phyloP scores from a whole-genome alignment of 805 yeast species.

The Candida ovalis region DNA sequence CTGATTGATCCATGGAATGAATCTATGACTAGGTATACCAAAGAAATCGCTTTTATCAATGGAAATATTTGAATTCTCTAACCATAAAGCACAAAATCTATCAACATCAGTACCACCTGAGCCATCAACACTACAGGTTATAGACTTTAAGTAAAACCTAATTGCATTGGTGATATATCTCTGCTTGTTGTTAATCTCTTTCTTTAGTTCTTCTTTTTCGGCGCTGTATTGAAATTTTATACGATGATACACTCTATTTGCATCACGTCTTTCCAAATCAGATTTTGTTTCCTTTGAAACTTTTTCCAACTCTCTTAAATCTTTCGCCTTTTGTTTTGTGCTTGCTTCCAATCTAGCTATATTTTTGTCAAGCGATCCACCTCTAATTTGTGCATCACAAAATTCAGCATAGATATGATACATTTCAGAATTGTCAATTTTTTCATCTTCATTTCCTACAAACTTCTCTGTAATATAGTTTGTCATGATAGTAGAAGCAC shows the following conservation, averaged over 20 bases:
- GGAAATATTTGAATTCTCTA: slow-evolving; percentile 41
- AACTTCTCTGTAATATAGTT: slow-evolving; percentile 47
- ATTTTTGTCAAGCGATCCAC: slow-evolving; percentile 40
- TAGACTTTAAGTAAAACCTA: slow-evolving; percentile 53
- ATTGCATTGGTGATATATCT: slow-evolving; percentile 46
- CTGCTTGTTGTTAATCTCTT: slow-evolving; percentile 35
- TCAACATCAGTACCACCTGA: slow-evolving; percentile 59
- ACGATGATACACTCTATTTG: slow-evolving; percentile 48
- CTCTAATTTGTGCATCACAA: slow-evolving; percentile 61
- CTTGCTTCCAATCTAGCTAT: slow-evolving; percentile 34
- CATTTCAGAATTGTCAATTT: slow-evolving; percentile 36
- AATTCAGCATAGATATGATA: slow-evolving; percentile 65
- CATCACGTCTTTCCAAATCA: slow-evolving; percentile 47
- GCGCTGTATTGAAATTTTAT: slow-evolving; percentile 43
- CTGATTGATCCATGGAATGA: slow-evolving; percentile 81
- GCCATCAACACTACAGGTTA: slow-evolving; percentile 38
- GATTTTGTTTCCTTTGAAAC: slow-evolving; percentile 41
- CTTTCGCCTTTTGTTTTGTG: slow-evolving; percentile 36
- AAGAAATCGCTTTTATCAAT: slow-evolving; percentile 36
- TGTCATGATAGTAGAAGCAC: slow-evolving; percentile 53
- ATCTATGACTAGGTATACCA: slow-evolving; percentile 52
- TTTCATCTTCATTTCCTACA: slow-evolving; percentile 17
- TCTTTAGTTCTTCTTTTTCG: slow-evolving; percentile 45
- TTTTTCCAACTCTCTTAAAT: slow-evolving; percentile 45
- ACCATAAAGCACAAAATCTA: slow-evolving; percentile 80